These are phyloP conservation scores for Arthromyces matolae DNA, from an alignment of 768 basidiomycete species.

Conservation along the genomic window DNA sequence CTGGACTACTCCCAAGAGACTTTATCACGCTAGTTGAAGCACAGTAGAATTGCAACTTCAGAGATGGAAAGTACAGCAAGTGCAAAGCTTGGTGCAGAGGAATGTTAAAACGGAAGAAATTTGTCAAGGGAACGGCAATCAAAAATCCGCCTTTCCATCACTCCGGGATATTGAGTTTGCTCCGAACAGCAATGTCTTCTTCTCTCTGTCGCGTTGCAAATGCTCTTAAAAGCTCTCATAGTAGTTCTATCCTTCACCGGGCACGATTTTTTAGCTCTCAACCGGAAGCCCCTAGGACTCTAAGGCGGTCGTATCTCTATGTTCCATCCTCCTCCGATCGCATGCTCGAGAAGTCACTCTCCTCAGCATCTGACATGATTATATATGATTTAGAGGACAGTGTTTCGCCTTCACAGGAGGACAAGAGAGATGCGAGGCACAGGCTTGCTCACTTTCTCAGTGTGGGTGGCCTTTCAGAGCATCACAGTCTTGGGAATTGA, in stretches of 20 bases:
- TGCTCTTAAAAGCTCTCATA: background rate
- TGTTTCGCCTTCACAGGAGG: constrained; percentile 60
- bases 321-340: constrained; percentile 79
- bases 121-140: no score
- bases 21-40: no score
- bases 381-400: constrained; percentile 92
- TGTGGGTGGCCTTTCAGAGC: constrained; percentile 31
- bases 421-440: constrained; percentile 57
- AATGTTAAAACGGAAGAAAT: no score
- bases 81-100: no score
- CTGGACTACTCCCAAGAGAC: no score
- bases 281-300: background rate
- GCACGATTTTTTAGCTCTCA: constrained; percentile 5
- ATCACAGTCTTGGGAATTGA: background rate
- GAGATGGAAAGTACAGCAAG: no score
- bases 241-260: background rate
- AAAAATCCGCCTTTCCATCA: no score
- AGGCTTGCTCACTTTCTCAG: constrained; percentile 53
- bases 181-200: no score
- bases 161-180: no score
- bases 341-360: constrained; percentile 78
- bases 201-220: background rate
- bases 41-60: no score
- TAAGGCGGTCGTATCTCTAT: constrained; percentile 64
- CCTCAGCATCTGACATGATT: constrained; percentile 61